Conservation (phyloP, 1,139 yeast genomes). For the Suhomyces kunorum region DNA sequence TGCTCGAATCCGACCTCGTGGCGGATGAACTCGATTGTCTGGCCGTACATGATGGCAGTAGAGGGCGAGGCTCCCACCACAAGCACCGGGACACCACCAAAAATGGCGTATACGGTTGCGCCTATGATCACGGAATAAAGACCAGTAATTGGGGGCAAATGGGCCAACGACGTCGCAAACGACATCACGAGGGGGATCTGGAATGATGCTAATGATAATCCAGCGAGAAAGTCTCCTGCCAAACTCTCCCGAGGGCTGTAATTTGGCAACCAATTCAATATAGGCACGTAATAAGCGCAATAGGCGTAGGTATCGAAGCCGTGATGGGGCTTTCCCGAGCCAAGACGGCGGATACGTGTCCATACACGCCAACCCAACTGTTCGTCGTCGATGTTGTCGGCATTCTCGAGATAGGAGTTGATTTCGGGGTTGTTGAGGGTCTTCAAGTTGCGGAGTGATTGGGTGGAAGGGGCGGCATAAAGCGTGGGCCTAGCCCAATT, state of each 20-base stretch:
- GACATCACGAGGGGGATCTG: constrained; percentile 42
- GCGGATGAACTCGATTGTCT: constrained; percentile 25
- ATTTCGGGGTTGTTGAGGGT: constrained; percentile 24
- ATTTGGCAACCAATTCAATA: constrained; percentile 34
- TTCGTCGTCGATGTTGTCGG: constrained; percentile 6
- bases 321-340: constrained; percentile 7
- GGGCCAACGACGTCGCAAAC: constrained; percentile 35
- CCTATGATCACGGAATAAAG: constrained; percentile 33
- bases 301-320: constrained; percentile 28
- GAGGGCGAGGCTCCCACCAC: constrained; percentile 41
- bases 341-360: constrained; percentile 13
- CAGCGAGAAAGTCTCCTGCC: constrained; percentile 36
- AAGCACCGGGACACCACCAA: constrained; percentile 36
- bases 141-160: constrained; percentile 35
- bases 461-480: constrained; percentile 29
- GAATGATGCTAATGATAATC: constrained; percentile 35
- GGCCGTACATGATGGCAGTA: constrained; percentile 36
- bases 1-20: constrained; percentile 19
- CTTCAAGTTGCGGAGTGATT: constrained; percentile 24
- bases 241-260: constrained; percentile 20
- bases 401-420: constrained; percentile 17
- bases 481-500: constrained; percentile 28
- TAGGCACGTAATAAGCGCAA: constrained; percentile 35
- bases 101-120: constrained; percentile 29
- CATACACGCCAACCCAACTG: constrained; percentile 13